Base-by-base conservation (phyloP, 257 asterid genomes). In the Plantago ovata region DNA sequence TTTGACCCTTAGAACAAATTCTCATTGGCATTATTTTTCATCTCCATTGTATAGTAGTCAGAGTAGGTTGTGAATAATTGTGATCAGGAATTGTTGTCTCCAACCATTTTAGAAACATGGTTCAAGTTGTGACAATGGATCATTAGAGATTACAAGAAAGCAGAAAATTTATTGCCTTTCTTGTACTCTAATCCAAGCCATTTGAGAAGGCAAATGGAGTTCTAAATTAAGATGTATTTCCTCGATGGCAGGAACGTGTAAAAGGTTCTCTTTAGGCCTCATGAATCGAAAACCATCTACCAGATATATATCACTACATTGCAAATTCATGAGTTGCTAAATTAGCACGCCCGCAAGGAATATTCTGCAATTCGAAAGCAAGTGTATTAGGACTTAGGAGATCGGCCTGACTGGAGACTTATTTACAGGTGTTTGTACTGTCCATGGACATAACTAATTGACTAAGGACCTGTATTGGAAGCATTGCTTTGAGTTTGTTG, bases 401-500 rank as follows among this genome's bases (percentile, higher is more conserved):
- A n/a, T n/a, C n/a, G n/a, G n/a, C n/a, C n/a, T n/a, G n/a, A n/a
- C n/a, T n/a, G n/a, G n/a, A n/a, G n/a, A n/a, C n/a, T n/a, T n/a
- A n/a, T n/a, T n/a, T n/a, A n/a, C n/a, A n/a, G n/a, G 83, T 87
- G 63, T 87, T 77, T 50, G 93, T 79, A 16, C 96, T 71, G 95
- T 87, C 19, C 70, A 79, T 62, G 70, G 64, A 49, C 24, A 71
- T 8, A 87, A 87, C 58, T 67, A 61, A 56, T 42, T 83, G 58
- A 93, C 95, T 19, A 82, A 68, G 44, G 32, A 56, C 42, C 72
- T 87, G 50, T 87, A 87, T 42, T 60, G 60, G 56, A 82, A 75
- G 63, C 71, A 73, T 66, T 86, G 93, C 4, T 87, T 87, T 71
- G 52, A 84, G 95, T 80, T 77, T 60, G 75, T 84, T 38, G 88